A percentile compares a stretch with the other conserved stretches of the same genome.
These are phyloP conservation scores for Amborella trichopoda DNA, from an alignment of 164 flowering plant species.

Conservation along the genomic window DNA sequence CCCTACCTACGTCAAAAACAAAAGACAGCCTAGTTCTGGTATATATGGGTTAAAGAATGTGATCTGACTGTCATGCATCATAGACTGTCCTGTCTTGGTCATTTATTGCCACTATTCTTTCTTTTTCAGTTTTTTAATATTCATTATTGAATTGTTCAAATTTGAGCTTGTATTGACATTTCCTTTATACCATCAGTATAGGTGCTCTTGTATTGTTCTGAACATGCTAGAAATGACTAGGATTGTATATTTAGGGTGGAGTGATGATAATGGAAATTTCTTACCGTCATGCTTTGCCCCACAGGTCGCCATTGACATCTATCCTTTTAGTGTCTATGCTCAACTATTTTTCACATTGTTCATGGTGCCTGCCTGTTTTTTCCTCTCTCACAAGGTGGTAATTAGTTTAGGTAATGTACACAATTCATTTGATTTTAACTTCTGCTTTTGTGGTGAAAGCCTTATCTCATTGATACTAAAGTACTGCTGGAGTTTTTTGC, in stretches of 20 bases:
- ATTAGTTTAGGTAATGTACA: conserved; percentile 13
- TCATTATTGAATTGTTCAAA: background rate
- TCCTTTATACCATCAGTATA: background rate
- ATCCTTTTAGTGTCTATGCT: conserved; percentile 11
- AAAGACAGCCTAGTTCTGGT: no score
- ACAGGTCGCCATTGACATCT: conserved; percentile 14
- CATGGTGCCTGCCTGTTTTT: conserved; percentile 12
- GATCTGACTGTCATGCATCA: no score
- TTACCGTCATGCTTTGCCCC: background rate
- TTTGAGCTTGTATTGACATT: background rate
- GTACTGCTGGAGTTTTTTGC: no score
- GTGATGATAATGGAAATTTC: background rate
- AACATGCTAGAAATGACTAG: background rate
- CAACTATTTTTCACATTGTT: conserved; percentile 13
- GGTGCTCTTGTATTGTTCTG: background rate
- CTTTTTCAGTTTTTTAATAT: background rate
- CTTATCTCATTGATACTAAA: no score
- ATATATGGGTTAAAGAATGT: no score
- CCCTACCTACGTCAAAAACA: no score
- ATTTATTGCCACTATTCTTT: background rate
- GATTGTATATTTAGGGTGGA: background rate
- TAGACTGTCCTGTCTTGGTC: no score
- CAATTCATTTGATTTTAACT: no score
- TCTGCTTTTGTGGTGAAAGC: no score
- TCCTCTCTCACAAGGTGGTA: conserved; percentile 13